These are phyloP conservation scores for Neurospora hispaniola DNA, from an alignment of 495 filamentous ascomycete genomes.

Conservation along the genomic window DNA sequence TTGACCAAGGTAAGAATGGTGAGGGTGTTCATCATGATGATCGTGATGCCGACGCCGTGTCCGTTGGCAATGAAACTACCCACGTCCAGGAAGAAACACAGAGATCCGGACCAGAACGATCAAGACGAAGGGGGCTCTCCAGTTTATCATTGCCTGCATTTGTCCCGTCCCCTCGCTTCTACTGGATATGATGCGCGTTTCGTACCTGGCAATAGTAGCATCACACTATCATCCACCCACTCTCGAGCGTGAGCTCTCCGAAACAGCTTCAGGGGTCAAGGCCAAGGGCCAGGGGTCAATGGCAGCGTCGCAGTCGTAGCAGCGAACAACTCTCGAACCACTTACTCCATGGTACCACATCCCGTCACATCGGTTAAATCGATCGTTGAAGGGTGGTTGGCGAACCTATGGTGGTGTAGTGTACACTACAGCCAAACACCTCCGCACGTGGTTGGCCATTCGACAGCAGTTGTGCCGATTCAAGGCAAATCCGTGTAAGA, in stretches of 20 bases:
- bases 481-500: not conserved
- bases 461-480: not conserved
- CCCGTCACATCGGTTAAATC: not conserved
- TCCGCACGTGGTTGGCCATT: not conserved
- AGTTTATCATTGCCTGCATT: not conserved
- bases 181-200: not conserved
- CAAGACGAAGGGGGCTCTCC: not conserved
- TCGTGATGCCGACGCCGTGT: not conserved
- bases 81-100: not conserved
- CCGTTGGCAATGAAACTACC: not conserved
- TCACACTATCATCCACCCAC: not conserved
- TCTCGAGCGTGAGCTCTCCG: not conserved
- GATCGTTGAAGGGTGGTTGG: not conserved
- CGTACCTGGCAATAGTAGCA: not conserved
- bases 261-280: not conserved
- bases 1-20: constrained; percentile 5
- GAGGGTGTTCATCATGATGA: not conserved
- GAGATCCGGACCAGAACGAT: not conserved
- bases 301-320: not conserved
- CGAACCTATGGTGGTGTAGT: not conserved
- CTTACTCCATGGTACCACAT: not conserved
- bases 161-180: not conserved
- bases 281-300: not conserved
- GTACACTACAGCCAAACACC: not conserved
- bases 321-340: not conserved